Evolutionary conservation across 208 protist genomes (phyloP).

Genomic region (Leishmania major): DNA sequence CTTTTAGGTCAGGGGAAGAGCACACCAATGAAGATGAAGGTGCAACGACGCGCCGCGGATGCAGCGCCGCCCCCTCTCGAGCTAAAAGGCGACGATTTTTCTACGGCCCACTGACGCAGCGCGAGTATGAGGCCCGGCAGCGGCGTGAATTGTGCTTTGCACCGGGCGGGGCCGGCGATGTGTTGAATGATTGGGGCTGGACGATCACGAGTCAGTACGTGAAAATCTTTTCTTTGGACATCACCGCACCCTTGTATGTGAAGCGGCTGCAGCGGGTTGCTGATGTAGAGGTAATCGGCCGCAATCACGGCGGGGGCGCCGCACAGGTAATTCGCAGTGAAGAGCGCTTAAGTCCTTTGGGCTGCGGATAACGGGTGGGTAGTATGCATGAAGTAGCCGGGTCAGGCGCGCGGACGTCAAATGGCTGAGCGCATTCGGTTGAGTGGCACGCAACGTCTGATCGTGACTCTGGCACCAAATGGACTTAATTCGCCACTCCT

Average conservation of each 20-base stretch:
- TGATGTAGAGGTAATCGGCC: slow-evolving; percentile 19
- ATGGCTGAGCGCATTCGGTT: not conserved
- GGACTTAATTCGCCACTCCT: no score
- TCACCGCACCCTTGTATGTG: slow-evolving; percentile 65
- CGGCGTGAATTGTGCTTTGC: slow-evolving; percentile 18
- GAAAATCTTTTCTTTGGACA: slow-evolving; percentile 76
- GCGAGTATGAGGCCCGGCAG: slow-evolving; percentile 27
- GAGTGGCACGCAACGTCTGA: not conserved
- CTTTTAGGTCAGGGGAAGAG: not conserved
- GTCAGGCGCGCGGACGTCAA: not conserved
- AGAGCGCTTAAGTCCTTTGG: not conserved
- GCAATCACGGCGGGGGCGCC: slow-evolving; percentile 10
- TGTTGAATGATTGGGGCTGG: slow-evolving; percentile 83
- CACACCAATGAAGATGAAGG: not conserved
- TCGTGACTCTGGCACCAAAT: not conserved
- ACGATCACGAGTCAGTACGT: slow-evolving; percentile 60
- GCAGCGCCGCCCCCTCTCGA: not conserved
- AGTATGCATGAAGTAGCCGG: not conserved
- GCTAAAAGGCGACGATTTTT: not conserved
- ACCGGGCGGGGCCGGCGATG: slow-evolving; percentile 32
- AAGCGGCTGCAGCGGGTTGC: slow-evolving; percentile 52
- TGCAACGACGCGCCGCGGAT: not conserved
- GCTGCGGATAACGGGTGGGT: not conserved
- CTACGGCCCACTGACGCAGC: slow-evolving; percentile 17
- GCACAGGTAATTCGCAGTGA: not conserved